Evolutionary conservation across 2,329 filamentous ascomycete genomes (phyloP), one percentile per base, ranked within the genome.

Genomic region (Periconia macrospinosa): DNA sequence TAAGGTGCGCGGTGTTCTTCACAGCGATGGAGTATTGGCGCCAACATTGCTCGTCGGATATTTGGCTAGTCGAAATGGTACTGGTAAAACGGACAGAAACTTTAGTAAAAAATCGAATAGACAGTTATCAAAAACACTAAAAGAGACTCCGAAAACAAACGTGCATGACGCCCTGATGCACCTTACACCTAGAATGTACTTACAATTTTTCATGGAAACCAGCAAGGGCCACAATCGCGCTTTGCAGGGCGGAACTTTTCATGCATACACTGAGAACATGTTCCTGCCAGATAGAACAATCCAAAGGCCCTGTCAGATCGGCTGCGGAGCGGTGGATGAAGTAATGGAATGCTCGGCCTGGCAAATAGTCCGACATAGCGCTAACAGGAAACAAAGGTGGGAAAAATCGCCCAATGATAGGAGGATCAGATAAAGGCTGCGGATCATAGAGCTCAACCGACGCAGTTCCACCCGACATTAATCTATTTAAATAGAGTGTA

Each of bases 271-370:
- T 41, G 15, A 50, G 52, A 37, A 54, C 33, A 17, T 49, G 41
- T 15, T 42, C 40, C 19, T 45, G 46, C 52, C 52, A 54, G 14
- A 54, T 42, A 33, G 49, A 30, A n/a, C 23, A 42, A n/a, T 45
- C 33, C 9, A 55, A 35, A 9, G 53, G 45, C 6, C 49, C 49
- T 23, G 49, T 49, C 2, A 55, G 49, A 17, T 52, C 53, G 20
- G 23, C 17, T 13, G 49, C 43, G 11, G 53, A 48, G 41, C 45
- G 45, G 14, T 55, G 27, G 9, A 52, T 45, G 20, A 52, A 55
- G 41, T 52, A 55, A 18, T 52, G 30, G 15, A 55, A 45, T 15
- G 49, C 35, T 17, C 47, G 46, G n/a, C 50, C 41, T 6, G 49
- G 35, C 2, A 47, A 37, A 17, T 47, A 33, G n/a, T 33, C 30